A percentile compares a stretch with the other conserved stretches of the same genome.
Conservation (phyloP, 2,329 filamentous ascomycete genomes). For the Amylocarpus encephaloides region DNA sequence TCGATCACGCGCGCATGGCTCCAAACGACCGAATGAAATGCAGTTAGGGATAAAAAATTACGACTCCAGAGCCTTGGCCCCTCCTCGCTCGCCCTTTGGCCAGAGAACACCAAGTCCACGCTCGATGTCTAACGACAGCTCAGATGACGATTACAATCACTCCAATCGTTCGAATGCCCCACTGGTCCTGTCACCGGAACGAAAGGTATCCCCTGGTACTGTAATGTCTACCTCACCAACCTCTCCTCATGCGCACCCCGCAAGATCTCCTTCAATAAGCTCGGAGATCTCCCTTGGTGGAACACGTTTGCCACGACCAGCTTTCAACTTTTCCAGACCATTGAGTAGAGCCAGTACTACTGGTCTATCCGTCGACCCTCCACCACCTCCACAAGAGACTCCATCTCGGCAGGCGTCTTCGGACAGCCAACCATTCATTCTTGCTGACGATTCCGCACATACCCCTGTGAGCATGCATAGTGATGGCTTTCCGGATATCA, state of each 20-base stretch:
- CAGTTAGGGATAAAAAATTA: slow-evolving; percentile 27
- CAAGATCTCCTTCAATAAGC: slow-evolving; percentile 72
- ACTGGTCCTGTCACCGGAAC: slow-evolving; percentile 59
- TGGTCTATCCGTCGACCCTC: slow-evolving; percentile 38
- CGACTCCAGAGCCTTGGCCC: slow-evolving; percentile 38
- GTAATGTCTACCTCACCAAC: slow-evolving; percentile 36
- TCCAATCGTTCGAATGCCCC: slow-evolving; percentile 35
- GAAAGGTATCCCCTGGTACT: slow-evolving; percentile 72
- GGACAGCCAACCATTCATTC: slow-evolving; percentile 61
- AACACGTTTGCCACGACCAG: slow-evolving; percentile 57
- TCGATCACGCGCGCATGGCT: slow-evolving; percentile 18
- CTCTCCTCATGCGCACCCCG: slow-evolving; percentile 55
- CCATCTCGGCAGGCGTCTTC: slow-evolving; percentile 58
- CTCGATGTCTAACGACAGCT: slow-evolving; percentile 57
- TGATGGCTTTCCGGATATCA: slow-evolving; percentile 56
- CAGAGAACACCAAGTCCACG: slow-evolving; percentile 50
- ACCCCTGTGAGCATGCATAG: slow-evolving; percentile 69
- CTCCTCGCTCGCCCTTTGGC: slow-evolving; percentile 38
- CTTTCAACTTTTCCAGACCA: slow-evolving; percentile 92
- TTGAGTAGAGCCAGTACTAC: slow-evolving; percentile 64
- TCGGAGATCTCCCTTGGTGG: slow-evolving; percentile 69
- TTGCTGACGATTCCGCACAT: slow-evolving; percentile 58
- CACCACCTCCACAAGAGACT: slow-evolving; percentile 33
- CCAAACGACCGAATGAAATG: slow-evolving; percentile 19
- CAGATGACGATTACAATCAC: slow-evolving; percentile 61